These are phyloP conservation scores for Pseudogymnoascus sp. DNA, from an alignment of 2,329 filamentous ascomycete species.

Conservation along the genomic window DNA sequence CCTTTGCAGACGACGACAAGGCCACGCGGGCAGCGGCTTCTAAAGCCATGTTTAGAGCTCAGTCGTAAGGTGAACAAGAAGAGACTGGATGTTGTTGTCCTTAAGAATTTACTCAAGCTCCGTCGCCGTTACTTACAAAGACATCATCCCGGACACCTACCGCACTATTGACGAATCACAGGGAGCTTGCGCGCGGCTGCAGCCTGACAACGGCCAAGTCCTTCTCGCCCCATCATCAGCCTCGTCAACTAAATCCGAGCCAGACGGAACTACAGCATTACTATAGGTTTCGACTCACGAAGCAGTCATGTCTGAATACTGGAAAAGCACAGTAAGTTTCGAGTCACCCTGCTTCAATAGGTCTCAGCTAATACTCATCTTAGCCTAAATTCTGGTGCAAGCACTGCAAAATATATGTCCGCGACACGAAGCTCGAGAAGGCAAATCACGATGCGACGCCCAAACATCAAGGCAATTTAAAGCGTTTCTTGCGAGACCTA, in stretches of 20 bases:
- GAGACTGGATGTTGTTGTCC: constrained; percentile 4
- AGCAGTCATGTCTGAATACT: constrained; percentile 80
- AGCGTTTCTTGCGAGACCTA: constrained; percentile 81
- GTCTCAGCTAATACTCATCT: constrained; percentile 15
- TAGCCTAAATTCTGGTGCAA: constrained; percentile 95
- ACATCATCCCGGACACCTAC: constrained; percentile 1
- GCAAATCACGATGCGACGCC: constrained; percentile 81
- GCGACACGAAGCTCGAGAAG: constrained; percentile 85
- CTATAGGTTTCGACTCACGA: neutral
- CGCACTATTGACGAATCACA: neutral
- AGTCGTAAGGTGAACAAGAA: neutral
- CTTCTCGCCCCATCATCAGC: neutral
- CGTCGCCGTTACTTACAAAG: neutral
- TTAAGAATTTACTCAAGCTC: neutral
- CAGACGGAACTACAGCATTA: neutral
- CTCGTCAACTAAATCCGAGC: neutral
- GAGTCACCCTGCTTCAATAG: neutral
- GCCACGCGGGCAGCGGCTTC: constrained; percentile 19
- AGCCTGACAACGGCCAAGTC: constrained; percentile 2
- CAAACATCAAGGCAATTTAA: constrained; percentile 77
- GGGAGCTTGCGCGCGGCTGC: constrained; percentile 4
- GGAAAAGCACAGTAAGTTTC: constrained; percentile 74
- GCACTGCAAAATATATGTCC: constrained; percentile 82
- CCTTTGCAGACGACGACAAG: constrained; percentile 18
- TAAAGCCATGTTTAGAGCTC: constrained; percentile 6